Conservation (phyloP, 225 moss, liverwort and hornwort species). For the Anthoceros angustus region DNA sequence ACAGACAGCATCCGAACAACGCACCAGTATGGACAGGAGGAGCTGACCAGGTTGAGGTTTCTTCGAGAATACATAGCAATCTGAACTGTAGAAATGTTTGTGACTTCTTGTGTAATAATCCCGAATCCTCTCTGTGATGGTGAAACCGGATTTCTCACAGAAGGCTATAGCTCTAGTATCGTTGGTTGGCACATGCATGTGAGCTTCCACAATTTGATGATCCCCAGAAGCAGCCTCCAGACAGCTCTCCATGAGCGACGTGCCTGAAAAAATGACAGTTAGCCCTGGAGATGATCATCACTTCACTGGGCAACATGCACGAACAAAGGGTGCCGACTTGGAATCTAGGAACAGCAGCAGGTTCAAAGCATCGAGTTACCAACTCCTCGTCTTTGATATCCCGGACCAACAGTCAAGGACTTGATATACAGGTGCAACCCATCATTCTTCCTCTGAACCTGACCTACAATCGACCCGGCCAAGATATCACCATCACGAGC, state of each 20-base stretch:
- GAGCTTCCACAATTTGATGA: not conserved
- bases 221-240: not conserved
- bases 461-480: not conserved
- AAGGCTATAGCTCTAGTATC: not conserved
- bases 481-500: constrained; percentile 3
- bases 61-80: not conserved
- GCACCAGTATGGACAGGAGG: not conserved
- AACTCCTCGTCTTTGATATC: not conserved
- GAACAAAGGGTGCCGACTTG: not conserved
- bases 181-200: not conserved
- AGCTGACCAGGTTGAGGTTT: not conserved
- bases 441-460: not conserved
- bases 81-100: not conserved
- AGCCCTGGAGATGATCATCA: not conserved
- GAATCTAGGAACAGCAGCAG: not conserved
- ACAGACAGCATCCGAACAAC: not conserved
- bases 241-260: not conserved
- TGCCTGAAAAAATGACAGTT: not conserved
- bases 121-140: not conserved
- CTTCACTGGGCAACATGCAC: not conserved
- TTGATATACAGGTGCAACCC: not conserved
- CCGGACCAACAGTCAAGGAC: not conserved
- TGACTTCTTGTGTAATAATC: not conserved
- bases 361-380: not conserved
- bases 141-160: not conserved